Conservation (phyloP, 257 asterid genomes). For the Handroanthus guayacan region DNA sequence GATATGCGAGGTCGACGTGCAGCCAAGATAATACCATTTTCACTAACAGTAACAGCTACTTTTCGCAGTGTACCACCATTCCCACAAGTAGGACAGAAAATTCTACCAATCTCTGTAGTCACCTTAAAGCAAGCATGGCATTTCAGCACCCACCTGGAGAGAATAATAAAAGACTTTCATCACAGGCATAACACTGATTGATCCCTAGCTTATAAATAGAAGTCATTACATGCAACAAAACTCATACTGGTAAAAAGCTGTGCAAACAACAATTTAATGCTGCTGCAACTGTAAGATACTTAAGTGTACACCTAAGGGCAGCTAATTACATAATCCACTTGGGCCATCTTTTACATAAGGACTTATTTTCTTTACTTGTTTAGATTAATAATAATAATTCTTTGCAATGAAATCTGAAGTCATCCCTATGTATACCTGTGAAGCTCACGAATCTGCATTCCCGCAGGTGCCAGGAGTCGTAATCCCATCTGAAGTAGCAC, state of each 20-base stretch:
- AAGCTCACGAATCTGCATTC: slow-evolving; percentile 97
- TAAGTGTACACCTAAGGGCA: not conserved
- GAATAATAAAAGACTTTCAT: not conserved
- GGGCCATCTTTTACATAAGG: not conserved
- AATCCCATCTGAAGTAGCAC: slow-evolving; percentile 96
- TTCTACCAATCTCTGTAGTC: slow-evolving; percentile 84
- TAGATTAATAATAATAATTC: not conserved
- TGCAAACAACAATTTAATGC: too few relatives aligned
- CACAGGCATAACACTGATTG: too few relatives aligned
- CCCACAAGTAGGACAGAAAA: slow-evolving; percentile 96
- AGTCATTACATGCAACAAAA: too few relatives aligned
- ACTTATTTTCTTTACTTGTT: not conserved
- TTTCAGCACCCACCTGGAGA: slow-evolving; percentile 87
- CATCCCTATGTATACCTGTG: slow-evolving; percentile 63
- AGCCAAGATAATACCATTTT: slow-evolving; percentile 82
- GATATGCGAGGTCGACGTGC: slow-evolving; percentile 82
- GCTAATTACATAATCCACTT: not conserved
- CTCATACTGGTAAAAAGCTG: too few relatives aligned
- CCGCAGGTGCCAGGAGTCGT: slow-evolving; percentile 97
- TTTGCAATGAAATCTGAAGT: slow-evolving; percentile 7
- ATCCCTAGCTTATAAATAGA: too few relatives aligned
- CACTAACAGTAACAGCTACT: slow-evolving; percentile 92
- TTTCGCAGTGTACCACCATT: slow-evolving; percentile 96
- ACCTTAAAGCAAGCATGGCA: slow-evolving; percentile 99
- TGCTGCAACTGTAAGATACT: not conserved